Conservation (phyloP, 2,329 filamentous ascomycete species). For the Pseudocercospora ulei region DNA sequence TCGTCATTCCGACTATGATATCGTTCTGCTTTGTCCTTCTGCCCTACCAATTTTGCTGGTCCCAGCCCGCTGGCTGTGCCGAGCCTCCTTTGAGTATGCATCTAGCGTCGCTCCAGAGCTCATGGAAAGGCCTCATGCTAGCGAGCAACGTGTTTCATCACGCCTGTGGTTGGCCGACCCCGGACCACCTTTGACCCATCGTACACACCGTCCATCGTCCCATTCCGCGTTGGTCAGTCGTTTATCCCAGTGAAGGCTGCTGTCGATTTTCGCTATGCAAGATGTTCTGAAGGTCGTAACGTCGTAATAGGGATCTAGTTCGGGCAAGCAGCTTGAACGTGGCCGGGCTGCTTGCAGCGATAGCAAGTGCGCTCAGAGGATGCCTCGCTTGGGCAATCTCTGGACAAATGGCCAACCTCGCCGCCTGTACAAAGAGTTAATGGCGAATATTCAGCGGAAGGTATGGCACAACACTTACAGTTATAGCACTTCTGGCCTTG, state of each 20-base stretch:
- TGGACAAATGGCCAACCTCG: conserved; percentile 87
- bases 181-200: conserved; percentile 12
- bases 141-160: conserved; percentile 9
- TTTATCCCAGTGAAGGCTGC: conserved; percentile 28
- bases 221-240: conserved; percentile 25
- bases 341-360: conserved; percentile 76
- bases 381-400: conserved; percentile 91
- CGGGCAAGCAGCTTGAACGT: conserved; percentile 90
- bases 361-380: conserved; percentile 94
- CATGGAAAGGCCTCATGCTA: conserved; percentile 1
- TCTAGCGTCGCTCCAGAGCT: conserved; percentile 4
- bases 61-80: conserved; percentile 3
- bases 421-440: conserved; percentile 44
- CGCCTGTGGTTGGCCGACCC: conserved; percentile 11
- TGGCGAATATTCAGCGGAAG: conserved; percentile 2
- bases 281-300: conserved; percentile 21
- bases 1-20: conserved; percentile 5
- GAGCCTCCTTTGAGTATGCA: neutral
- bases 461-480: conserved; percentile 49
- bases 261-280: conserved; percentile 24
- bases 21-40: conserved; percentile 1
- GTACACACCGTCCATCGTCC: conserved; percentile 25
- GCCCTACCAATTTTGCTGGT: neutral
- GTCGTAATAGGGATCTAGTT: conserved; percentile 47
- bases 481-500: conserved; percentile 99